phyloP scores from a whole-genome alignment of 2,329 filamentous ascomycete species.

The Penicillium sp. region DNA sequence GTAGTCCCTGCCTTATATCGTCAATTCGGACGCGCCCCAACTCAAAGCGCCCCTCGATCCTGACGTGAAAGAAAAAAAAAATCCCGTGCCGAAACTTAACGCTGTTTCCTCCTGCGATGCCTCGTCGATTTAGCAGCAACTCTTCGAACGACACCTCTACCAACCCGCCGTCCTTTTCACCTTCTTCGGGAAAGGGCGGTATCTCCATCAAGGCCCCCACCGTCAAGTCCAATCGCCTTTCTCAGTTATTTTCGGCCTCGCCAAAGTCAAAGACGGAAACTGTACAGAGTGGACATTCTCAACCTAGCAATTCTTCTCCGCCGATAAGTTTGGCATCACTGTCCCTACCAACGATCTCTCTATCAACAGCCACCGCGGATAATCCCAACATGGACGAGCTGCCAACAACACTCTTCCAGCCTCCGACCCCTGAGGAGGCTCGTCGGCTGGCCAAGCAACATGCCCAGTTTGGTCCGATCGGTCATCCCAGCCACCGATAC shows the following conservation, averaged over 20 bases:
- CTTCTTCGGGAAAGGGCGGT: constrained; percentile 56
- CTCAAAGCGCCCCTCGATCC: constrained; percentile 10
- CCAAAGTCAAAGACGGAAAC: constrained; percentile 69
- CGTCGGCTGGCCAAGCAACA: constrained; percentile 74
- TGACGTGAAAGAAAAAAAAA: constrained; percentile 9
- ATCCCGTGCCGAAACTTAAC: constrained; percentile 11
- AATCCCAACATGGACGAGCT: constrained; percentile 72
- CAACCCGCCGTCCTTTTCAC: constrained; percentile 51
- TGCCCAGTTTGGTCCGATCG: constrained; percentile 86
- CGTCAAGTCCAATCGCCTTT: constrained; percentile 71
- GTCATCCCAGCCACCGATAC: constrained; percentile 79
- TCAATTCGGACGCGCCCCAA: neutral
- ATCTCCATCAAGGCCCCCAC: constrained; percentile 50
- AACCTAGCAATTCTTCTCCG: constrained; percentile 51
- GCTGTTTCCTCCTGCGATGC: constrained; percentile 54
- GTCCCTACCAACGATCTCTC: constrained; percentile 83
- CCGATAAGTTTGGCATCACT: constrained; percentile 70
- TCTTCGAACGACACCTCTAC: constrained; percentile 56
- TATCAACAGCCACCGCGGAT: constrained; percentile 80
- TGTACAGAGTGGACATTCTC: constrained; percentile 56
- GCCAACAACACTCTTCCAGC: constrained; percentile 80
- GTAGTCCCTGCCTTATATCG: constrained; percentile 17
- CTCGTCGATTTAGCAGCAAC: constrained; percentile 61
- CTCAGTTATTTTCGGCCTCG: constrained; percentile 78
- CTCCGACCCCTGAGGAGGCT: constrained; percentile 79